phyloP scores from a whole-genome alignment of 352 stramenopile genomes.

The Aphanomyces euteiches region DNA sequence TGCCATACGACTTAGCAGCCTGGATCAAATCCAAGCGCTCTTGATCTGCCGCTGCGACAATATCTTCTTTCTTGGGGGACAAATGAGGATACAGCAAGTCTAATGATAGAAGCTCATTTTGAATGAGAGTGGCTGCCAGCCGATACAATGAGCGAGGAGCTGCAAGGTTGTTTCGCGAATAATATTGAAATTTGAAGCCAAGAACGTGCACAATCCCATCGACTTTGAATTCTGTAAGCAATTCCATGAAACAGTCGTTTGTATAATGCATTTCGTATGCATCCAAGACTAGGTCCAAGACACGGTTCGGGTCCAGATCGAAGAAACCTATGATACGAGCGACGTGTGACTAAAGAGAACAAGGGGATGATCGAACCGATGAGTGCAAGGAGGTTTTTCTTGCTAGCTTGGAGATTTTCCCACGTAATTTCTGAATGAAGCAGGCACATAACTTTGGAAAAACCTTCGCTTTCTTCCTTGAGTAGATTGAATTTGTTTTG shows the following conservation, averaged over 20 bases:
- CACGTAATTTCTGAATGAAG: slow-evolving; percentile 67
- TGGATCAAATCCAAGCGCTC: slow-evolving; percentile 50
- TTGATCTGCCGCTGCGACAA: slow-evolving; percentile 43
- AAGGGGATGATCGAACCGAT: slow-evolving; percentile 39
- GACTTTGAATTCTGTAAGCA: slow-evolving; percentile 70
- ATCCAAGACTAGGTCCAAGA: slow-evolving; percentile 92
- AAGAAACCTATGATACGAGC: slow-evolving; percentile 71
- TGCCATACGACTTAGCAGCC: slow-evolving; percentile 61
- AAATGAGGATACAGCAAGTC: slow-evolving; percentile 78
- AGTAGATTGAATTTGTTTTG: slow-evolving; percentile 97
- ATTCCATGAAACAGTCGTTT: slow-evolving; percentile 67
- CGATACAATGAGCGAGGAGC: slow-evolving; percentile 77
- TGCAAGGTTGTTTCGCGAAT: slow-evolving; percentile 56
- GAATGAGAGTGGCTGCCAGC: slow-evolving; percentile 82
- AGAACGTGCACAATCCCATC: slow-evolving; percentile 85
- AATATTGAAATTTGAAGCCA: slow-evolving; percentile 93
- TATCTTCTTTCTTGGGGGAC: slow-evolving; percentile 58
- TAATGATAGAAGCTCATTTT: slow-evolving; percentile 71
- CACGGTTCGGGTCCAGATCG: slow-evolving; percentile 94
- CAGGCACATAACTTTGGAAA: slow-evolving; percentile 88
- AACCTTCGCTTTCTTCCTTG: slow-evolving; percentile 95
- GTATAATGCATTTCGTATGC: slow-evolving; percentile 86
- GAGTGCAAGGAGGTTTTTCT: slow-evolving; percentile 67
- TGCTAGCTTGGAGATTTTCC: slow-evolving; percentile 59
- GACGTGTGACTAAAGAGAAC: slow-evolving; percentile 19